phyloP scores from a whole-genome alignment of 148 eudicot species.

The Silene latifolia region DNA sequence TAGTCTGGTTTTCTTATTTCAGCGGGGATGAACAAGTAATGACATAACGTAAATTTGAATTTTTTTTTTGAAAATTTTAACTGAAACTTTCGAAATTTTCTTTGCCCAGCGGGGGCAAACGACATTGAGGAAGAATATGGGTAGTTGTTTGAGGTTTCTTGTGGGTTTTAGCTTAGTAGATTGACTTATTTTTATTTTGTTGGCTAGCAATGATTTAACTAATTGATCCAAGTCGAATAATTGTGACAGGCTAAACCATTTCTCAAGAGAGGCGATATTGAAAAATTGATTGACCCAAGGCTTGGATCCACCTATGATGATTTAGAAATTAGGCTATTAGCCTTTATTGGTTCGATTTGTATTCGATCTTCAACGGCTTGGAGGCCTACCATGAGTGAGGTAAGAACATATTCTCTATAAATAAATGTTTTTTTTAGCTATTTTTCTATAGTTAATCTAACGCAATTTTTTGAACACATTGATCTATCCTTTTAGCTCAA shows the following conservation, averaged over 20 bases:
- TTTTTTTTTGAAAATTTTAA: too few relatives aligned
- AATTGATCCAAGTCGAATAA: slow-evolving; percentile 9
- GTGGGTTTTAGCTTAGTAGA: slow-evolving; percentile 20
- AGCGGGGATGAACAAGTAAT: too few relatives aligned
- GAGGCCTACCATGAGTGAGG: slow-evolving; percentile 93
- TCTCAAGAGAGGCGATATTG: slow-evolving; percentile 52
- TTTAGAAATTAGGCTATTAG: slow-evolving; percentile 42
- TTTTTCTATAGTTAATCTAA: too few relatives aligned
- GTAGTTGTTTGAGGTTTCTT: slow-evolving; percentile 17
- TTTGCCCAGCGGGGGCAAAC: too few relatives aligned
- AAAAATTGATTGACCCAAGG: slow-evolving; percentile 62
- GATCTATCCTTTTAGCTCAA: too few relatives aligned
- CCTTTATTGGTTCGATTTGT: slow-evolving; percentile 77
- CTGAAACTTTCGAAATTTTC: too few relatives aligned
- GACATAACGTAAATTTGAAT: too few relatives aligned
- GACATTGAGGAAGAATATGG: too few relatives aligned
- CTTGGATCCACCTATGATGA: slow-evolving; percentile 53
- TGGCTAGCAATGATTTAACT: neutral
- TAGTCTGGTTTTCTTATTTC: too few relatives aligned
- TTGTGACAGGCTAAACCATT: slow-evolving; percentile 75
- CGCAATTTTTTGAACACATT: too few relatives aligned
- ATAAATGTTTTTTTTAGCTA: neutral
- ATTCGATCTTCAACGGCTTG: slow-evolving; percentile 73
- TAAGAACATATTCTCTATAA: slow-evolving; percentile 5
- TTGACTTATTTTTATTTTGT: neutral